These are phyloP conservation scores for Blastocystis sp. DNA, from an alignment of 352 stramenopile genomes.

Conservation along the genomic window DNA sequence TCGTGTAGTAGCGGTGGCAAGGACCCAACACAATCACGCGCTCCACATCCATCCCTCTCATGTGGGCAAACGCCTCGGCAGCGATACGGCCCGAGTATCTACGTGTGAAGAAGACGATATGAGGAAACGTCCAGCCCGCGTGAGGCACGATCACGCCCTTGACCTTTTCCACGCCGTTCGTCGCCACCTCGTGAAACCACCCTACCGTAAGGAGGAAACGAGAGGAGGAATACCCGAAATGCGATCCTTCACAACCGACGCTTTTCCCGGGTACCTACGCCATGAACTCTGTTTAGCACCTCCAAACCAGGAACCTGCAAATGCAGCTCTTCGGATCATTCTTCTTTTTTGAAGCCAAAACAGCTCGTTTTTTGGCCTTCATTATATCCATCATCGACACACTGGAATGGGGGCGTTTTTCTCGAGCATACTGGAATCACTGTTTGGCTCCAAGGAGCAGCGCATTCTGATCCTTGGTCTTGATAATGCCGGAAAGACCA, in stretches of 20 bases:
- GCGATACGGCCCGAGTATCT: constrained; percentile 59
- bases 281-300: background rate
- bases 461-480: constrained; percentile 99
- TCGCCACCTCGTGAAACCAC: constrained; percentile 31
- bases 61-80: constrained; percentile 45
- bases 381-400: background rate
- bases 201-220: background rate
- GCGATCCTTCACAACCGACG: constrained; percentile 28
- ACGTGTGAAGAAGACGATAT: background rate
- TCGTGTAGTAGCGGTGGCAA: constrained; percentile 66
- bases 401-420: constrained; percentile 91
- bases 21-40: constrained; percentile 62
- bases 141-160: constrained; percentile 63
- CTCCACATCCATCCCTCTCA: constrained; percentile 30
- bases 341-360: background rate
- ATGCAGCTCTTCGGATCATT: constrained; percentile 5
- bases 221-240: background rate
- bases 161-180: background rate
- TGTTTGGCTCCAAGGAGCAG: constrained; percentile 98
- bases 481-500: constrained; percentile 99
- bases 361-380: background rate
- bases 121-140: constrained; percentile 30
- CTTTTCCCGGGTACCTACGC: constrained; percentile 37
- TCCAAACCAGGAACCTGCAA: constrained; percentile 35
- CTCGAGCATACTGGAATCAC: constrained; percentile 90